Evolutionary conservation across 441 rosid species (phyloP), one percentile per base, ranked within the genome.

Genomic region (Bruguiera hainesii): DNA sequence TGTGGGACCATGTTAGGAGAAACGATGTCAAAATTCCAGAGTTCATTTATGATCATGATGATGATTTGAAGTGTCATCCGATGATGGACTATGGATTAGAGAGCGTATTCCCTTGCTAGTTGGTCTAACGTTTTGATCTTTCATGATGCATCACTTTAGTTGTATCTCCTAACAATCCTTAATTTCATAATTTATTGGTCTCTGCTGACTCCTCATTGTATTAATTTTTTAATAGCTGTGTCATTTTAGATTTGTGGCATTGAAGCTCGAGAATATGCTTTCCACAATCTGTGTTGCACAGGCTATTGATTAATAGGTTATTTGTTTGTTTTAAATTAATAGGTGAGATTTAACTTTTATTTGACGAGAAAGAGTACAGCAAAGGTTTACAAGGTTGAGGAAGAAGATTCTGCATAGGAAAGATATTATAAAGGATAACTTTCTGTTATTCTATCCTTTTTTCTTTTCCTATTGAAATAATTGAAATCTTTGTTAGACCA

Each of bases 1-100:
- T 91, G 61, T 91, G 97, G 97, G 97, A 89, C 68, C 96, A 87
- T 13, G 83, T 91, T 60, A 82, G 89, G 83, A 85, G 96, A 81
- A 81, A 78, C 31, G 94, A 85, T 83, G 65, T 88, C 20, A 92
- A 85, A 83, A 65, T 91, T 21, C 96, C 98, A 3, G 89, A 87
- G 70, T 91, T 86, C 58, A 93, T 80, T 26, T 78, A 75, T 21
- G 96, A 91, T 57, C 88, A 86, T 51, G 96, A 91, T 25, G 94
- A 91, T 1, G 92, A 86, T 63, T 42, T 89, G 68, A 93, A 89
- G 75, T 73, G 77, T 70, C 89, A 89, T 58, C 92, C 89, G 58
- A 78, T 83, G 84, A 86, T 83, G 87, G 98, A 91, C 71, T 91
- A 86, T 57, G 97, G 92, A 48, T 67, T 78, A 66, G 96, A 91